phyloP scores from a whole-genome alignment of 768 basidiomycete genomes.

The Leccinellum albellum region DNA sequence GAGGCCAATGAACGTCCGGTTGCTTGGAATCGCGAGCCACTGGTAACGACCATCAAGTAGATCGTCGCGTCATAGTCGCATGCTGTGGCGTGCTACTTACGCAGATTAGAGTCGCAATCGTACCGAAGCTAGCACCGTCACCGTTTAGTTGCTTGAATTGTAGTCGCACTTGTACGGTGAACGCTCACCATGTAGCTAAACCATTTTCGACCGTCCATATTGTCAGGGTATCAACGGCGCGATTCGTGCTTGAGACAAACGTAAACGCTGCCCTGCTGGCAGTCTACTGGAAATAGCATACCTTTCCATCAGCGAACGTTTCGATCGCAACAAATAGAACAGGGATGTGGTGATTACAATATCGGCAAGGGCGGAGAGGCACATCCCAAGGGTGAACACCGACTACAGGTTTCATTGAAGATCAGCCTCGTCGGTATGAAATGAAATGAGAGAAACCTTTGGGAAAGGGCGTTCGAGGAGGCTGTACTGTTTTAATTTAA shows the following conservation, averaged over 20 bases:
- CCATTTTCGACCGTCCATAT: conserved; percentile 24
- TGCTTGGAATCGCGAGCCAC: conserved; percentile 23
- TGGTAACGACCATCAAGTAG: not conserved
- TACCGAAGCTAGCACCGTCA: conserved; percentile 6
- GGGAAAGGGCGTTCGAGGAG: conserved; percentile 8
- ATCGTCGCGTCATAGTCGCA: not conserved
- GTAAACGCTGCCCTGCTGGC: not conserved
- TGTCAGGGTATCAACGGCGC: conserved; percentile 18
- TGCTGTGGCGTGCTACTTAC: conserved; percentile 4
- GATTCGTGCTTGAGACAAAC: conserved; percentile 15
- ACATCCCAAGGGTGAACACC: conserved; percentile 44
- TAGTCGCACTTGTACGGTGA: not conserved
- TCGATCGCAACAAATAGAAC: conserved; percentile 38
- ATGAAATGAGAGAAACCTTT: conserved; percentile 1
- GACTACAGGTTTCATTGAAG: conserved; percentile 28
- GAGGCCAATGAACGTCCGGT: conserved; percentile 23
- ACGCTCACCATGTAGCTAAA: conserved; percentile 19
- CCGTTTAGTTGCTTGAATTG: not conserved
- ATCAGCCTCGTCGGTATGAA: not conserved
- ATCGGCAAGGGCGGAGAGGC: conserved; percentile 44
- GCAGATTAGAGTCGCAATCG: conserved; percentile 18
- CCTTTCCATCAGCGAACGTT: conserved; percentile 36
- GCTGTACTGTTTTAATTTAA: conserved; percentile 7
- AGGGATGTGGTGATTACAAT: conserved; percentile 42
- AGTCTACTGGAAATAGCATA: conserved; percentile 8